Base-by-base conservation (phyloP, 1,139 yeast genomes). In the Wickerhamomyces sp. region DNA sequence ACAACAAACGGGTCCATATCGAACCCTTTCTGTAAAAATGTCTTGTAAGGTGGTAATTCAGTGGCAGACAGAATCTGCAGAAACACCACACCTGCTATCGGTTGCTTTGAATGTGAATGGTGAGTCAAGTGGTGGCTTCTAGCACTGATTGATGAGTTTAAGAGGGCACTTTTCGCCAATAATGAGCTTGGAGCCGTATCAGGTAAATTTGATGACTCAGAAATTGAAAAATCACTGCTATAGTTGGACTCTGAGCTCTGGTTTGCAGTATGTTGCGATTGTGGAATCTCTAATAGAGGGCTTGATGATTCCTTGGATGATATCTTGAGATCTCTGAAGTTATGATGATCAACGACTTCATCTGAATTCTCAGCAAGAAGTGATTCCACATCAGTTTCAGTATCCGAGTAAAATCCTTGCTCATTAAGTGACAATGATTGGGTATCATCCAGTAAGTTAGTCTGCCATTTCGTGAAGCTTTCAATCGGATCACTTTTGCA, bases 1-100 rank as follows among this genome's bases (percentile, higher is more conserved):
- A 91, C 93, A 7, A 91, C 95, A 66, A 91, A 93, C 0, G 99
- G 98, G 60, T 93, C 99, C 95, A 93, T 88, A 62, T 90, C 96
- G 59, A 84, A 93, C 0, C 93, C 83, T 23, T 90, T 79, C 23
- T 91, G 72, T 1, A 84, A 73, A 33, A 78, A 68, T 55, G 78
- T 81, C 46, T 69, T 73, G 40, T 79, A 69, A 0, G 89, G 84
- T 2, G 95, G 95, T 37, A 87, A 65, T 45, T 79, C 90, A 1
- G 78, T 70, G 27, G 91, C 89, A 1, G 85, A 78, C 4, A 81
- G 76, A 27, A 91, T 78, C 53, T 91, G 95, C 42, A 91, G 62
- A 56, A 85, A 87, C 8, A 85, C 67, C 11, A 91, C 86, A 1
- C 98, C 98, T 27, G 71, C 64, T 1, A 82, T 79, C 27, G 30